Conservation (phyloP, 345 rosid species). For the thale cress (Arabidopsis thaliana) region DNA sequence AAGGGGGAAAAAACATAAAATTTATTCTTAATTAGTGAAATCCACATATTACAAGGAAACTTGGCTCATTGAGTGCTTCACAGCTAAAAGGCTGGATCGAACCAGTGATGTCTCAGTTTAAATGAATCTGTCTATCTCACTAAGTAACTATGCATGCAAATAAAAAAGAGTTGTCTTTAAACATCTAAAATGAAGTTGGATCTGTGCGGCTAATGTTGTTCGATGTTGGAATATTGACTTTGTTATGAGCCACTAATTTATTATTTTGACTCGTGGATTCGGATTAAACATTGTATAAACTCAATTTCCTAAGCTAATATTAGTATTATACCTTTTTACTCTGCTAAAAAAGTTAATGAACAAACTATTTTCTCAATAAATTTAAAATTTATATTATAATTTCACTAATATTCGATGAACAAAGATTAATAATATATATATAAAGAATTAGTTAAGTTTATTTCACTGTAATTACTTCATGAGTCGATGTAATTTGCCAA, state of each 20-base stretch:
- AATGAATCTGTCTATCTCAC: background rate
- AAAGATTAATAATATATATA: background rate
- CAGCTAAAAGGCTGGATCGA: background rate
- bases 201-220: background rate
- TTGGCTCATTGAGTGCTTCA: background rate
- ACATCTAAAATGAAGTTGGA: background rate
- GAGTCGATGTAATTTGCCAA: background rate
- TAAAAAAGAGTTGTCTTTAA: background rate
- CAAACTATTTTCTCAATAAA: background rate
- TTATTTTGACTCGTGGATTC: background rate
- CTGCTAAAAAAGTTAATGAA: background rate
- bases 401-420: background rate
- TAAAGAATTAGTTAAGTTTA: background rate
- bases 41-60: background rate
- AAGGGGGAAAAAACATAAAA: background rate
- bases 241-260: background rate
- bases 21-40: background rate
- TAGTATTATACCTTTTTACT: no score
- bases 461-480: background rate
- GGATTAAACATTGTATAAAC: background rate
- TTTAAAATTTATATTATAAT: background rate
- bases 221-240: background rate
- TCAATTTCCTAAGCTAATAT: background rate
- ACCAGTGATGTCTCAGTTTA: background rate
- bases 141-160: background rate